Conservation (phyloP, 2,329 filamentous ascomycete species). For the Dactylonectria macrodidyma region DNA sequence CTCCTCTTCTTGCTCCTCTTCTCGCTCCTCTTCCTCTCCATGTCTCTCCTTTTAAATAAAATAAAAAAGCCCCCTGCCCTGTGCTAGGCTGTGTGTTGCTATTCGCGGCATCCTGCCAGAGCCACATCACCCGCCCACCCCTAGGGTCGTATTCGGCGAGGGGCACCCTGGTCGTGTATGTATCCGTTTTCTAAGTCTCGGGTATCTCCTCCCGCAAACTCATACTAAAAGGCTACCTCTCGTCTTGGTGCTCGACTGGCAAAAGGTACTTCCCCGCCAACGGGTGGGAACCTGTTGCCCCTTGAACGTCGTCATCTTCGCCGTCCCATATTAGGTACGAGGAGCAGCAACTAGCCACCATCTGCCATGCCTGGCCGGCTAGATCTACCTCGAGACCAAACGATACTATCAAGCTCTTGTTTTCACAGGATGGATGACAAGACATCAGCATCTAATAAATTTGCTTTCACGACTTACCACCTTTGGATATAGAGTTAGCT, state of each 20-base stretch:
- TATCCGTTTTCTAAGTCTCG: constrained; percentile 3
- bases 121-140: constrained; percentile 24
- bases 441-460: neutral
- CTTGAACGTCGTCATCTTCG: constrained; percentile 48
- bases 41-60: neutral
- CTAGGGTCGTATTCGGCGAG: constrained; percentile 28
- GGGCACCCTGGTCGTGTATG: neutral
- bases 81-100: constrained; percentile 30
- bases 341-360: too few relatives aligned
- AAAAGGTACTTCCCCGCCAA: constrained; percentile 26
- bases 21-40: neutral
- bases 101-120: constrained; percentile 25
- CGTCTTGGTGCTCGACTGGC: constrained; percentile 16
- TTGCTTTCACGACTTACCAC: constrained; percentile 6
- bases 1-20: neutral
- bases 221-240: constrained; percentile 20
- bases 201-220: constrained; percentile 25
- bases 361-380: constrained; percentile 64
- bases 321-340: constrained; percentile 36
- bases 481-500: neutral
- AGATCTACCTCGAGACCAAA: neutral
- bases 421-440: constrained; percentile 5
- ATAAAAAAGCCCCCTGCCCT: constrained; percentile 8
- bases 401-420: neutral
- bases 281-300: constrained; percentile 35